Conservation (phyloP, 2,329 filamentous ascomycete species). For the Aspergillus sp. region DNA sequence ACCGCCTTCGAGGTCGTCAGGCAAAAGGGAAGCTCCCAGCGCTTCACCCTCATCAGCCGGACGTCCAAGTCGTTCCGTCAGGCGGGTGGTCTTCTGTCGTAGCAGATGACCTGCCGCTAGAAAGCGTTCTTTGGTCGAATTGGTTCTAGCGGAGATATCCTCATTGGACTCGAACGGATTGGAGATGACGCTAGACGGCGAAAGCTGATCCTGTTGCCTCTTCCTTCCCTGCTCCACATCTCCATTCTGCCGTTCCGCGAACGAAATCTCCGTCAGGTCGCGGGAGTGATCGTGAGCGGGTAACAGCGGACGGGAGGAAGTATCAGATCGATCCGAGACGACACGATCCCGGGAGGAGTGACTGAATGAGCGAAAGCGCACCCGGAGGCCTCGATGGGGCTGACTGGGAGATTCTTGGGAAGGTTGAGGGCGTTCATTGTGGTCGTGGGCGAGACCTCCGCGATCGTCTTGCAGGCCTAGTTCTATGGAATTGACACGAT, state of each 20-base stretch:
- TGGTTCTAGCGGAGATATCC: conserved; percentile 2
- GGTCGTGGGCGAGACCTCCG: not conserved
- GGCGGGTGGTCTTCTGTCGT: conserved; percentile 21
- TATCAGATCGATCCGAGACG: not conserved
- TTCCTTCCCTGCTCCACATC: not conserved
- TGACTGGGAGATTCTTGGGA: not conserved
- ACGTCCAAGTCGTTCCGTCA: conserved; percentile 26
- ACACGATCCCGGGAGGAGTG: not conserved
- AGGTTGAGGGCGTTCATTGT: not conserved
- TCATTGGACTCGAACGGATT: not conserved
- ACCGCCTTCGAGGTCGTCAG: conserved; percentile 23
- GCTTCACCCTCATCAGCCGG: conserved; percentile 25
- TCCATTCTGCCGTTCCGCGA: not conserved
- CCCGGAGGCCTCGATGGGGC: conserved; percentile 8
- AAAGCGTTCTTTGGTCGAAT: conserved; percentile 19
- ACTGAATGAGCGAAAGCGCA: conserved; percentile 16
- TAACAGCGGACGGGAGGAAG: not conserved
- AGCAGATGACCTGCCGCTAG: conserved; percentile 22
- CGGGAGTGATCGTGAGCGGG: not conserved
- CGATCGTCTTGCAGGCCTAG: not conserved
- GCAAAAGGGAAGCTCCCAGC: conserved; percentile 21
- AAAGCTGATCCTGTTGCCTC: not conserved
- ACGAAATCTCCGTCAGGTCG: not conserved
- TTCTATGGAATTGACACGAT: not conserved
- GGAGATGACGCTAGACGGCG: not conserved